Base-by-base conservation (phyloP, 768 basidiomycete genomes). In the Saitozyma podzolica region DNA sequence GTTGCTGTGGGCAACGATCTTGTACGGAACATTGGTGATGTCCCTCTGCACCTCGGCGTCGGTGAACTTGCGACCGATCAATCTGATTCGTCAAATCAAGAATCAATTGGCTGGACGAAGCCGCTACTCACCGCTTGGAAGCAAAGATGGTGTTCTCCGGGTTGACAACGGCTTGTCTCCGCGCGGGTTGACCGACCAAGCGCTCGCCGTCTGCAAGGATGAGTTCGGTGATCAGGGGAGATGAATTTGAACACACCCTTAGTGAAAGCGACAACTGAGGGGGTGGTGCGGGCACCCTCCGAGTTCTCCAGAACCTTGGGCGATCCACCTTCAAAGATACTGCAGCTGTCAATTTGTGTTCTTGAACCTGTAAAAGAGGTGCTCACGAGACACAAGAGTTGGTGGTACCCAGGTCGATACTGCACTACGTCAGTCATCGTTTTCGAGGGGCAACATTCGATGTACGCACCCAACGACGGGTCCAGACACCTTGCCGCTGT, bases 211-310 rank as follows among this genome's bases (percentile, higher is more conserved):
- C 93, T 71, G 53, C 39, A 17, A 40, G 6, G 40, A 51, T 47
- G 57, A 52, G 10, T 29, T 16, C 39, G 20, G 3, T 17, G 42
- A 0, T 41, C 29, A 29, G 29, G 29, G 29, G 29, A 29, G 29
- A 29, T n/a, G 29, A 29, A 29, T 29, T 29, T 29, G 29, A 29
- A 62, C 66, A 62, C 11, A 71, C 69, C 70, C 81, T 97, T 96
- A 59, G 96, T 92, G 85, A 99, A 99, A 45, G 95, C 95, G 69
- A 98, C 92, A 59, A 97, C 92, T 45, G 96, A 99, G 2, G 96
- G 96, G 14, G 96, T 99, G 66, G 96, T 98, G 70, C 96, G 88
- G 61, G 90, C 90, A 83, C 96, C 95, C 83, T 98, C 95, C 6
- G 94, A 83, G 83, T 98, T 98, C 82, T 97, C 96, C 70, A 99